Evolutionary conservation across 1,284 basidiomycete species (phyloP).

Genomic region (Amylostereum chailletii): DNA sequence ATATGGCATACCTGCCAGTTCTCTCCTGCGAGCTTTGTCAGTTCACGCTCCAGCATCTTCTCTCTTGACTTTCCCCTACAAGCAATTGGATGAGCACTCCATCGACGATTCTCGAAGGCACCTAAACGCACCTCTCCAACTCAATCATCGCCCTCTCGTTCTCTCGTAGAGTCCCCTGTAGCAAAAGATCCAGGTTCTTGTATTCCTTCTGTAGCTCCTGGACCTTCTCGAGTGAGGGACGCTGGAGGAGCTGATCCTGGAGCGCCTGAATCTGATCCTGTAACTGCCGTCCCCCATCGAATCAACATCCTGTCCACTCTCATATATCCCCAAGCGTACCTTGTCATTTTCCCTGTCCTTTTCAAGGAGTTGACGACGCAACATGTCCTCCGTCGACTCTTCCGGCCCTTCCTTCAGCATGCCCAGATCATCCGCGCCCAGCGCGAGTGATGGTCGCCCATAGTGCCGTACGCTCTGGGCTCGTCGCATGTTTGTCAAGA

Average conservation of each 20-base stretch:
- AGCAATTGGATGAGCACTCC: background rate
- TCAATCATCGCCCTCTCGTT: slow-evolving; percentile 73
- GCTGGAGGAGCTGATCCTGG: slow-evolving; percentile 51
- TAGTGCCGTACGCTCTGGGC: slow-evolving; percentile 46
- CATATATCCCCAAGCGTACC: slow-evolving; percentile 23
- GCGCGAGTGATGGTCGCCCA: slow-evolving; percentile 32
- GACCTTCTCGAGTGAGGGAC: slow-evolving; percentile 56
- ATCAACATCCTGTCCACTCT: background rate
- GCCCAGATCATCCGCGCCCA: slow-evolving; percentile 47
- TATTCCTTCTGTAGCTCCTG: slow-evolving; percentile 60
- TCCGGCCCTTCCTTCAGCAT: slow-evolving; percentile 45
- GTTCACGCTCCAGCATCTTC: slow-evolving; percentile 61
- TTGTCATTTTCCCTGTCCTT: slow-evolving; percentile 66
- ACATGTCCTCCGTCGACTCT: slow-evolving; percentile 49
- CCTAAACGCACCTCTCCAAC: slow-evolving; percentile 45
- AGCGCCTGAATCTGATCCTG: slow-evolving; percentile 49
- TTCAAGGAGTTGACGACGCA: slow-evolving; percentile 58
- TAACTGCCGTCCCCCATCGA: slow-evolving; percentile 30
- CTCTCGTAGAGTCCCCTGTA: slow-evolving; percentile 69
- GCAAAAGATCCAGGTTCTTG: slow-evolving; percentile 59
- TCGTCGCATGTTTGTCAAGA: slow-evolving; percentile 23
- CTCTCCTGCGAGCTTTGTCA: slow-evolving; percentile 58
- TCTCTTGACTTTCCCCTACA: slow-evolving; percentile 49
- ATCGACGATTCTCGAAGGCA: too few relatives aligned
- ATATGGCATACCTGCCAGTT: slow-evolving; percentile 59